phyloP scores from a whole-genome alignment of 208 protist genomes.

The Wallacemonas collosoma region DNA sequence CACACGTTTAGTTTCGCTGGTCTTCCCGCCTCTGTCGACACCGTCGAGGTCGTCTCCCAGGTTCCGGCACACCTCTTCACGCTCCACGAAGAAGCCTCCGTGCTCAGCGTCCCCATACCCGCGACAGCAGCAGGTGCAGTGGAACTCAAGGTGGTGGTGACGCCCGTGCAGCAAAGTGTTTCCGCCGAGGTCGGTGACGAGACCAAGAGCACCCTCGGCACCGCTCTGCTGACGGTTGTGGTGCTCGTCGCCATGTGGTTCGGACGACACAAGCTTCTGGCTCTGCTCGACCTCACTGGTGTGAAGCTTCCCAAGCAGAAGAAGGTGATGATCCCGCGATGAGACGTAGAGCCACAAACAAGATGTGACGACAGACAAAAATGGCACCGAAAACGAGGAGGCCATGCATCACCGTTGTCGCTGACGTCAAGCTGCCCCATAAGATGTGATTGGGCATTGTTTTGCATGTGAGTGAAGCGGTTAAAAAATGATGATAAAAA shows the following conservation, averaged over 20 bases:
- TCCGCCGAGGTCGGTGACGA: background rate
- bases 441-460: no score
- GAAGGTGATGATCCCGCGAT: slow-evolving; percentile 30
- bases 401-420: no score
- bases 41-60: slow-evolving; percentile 50
- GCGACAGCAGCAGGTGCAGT: slow-evolving; percentile 16
- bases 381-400: background rate
- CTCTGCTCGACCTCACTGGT: slow-evolving; percentile 32
- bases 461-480: no score
- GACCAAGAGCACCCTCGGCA: slow-evolving; percentile 22
- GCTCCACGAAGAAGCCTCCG: slow-evolving; percentile 37
- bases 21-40: slow-evolving; percentile 36
- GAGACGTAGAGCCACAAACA: background rate
- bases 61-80: slow-evolving; percentile 41
- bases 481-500: no score
- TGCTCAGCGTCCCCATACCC: slow-evolving; percentile 36
- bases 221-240: slow-evolving; percentile 29
- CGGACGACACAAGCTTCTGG: slow-evolving; percentile 38
- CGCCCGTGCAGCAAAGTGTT: slow-evolving; percentile 5
- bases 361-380: background rate
- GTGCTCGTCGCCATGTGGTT: slow-evolving; percentile 32
- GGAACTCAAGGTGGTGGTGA: slow-evolving; percentile 41
- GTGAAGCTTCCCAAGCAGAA: slow-evolving; percentile 49
- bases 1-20: slow-evolving; percentile 67
- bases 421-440: no score